phyloP scores from a whole-genome alignment of 768 basidiomycete genomes.

The Xerocomus spinulosus region DNA sequence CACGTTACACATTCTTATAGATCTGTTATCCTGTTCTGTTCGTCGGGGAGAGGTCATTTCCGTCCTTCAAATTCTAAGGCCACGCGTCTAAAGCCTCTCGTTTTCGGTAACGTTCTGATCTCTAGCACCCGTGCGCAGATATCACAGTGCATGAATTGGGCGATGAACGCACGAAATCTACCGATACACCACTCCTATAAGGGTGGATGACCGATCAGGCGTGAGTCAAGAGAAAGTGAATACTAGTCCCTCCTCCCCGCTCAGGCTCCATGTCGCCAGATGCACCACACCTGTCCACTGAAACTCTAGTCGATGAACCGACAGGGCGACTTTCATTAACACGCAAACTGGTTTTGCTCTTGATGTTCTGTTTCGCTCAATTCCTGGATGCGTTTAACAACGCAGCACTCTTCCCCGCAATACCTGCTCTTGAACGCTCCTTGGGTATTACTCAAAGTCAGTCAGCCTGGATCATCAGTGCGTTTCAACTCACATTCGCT shows the following conservation, averaged over 20 bases:
- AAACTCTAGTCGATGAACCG: slow-evolving; percentile 1
- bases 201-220: neutral
- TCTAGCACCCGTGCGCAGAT: neutral
- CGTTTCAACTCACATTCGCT: slow-evolving; percentile 46
- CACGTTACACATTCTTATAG: neutral
- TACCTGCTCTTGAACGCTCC: slow-evolving; percentile 31
- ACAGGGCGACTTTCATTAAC: slow-evolving; percentile 16
- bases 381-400: slow-evolving; percentile 44
- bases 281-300: neutral
- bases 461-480: slow-evolving; percentile 38
- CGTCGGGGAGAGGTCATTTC: neutral
- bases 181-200: neutral
- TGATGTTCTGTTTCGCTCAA: slow-evolving; percentile 38
- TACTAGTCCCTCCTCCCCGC: no score
- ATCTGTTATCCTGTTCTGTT: neutral
- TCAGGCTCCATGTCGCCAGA: slow-evolving; percentile 8
- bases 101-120: neutral
- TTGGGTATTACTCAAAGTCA: slow-evolving; percentile 10
- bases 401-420: slow-evolving; percentile 37
- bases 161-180: neutral
- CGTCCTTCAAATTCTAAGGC: neutral
- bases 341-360: slow-evolving; percentile 30
- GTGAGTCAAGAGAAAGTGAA: neutral
- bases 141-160: neutral
- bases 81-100: neutral